Base-by-base conservation (phyloP, 140 eudicot species). In the Oenanthe javanica region DNA sequence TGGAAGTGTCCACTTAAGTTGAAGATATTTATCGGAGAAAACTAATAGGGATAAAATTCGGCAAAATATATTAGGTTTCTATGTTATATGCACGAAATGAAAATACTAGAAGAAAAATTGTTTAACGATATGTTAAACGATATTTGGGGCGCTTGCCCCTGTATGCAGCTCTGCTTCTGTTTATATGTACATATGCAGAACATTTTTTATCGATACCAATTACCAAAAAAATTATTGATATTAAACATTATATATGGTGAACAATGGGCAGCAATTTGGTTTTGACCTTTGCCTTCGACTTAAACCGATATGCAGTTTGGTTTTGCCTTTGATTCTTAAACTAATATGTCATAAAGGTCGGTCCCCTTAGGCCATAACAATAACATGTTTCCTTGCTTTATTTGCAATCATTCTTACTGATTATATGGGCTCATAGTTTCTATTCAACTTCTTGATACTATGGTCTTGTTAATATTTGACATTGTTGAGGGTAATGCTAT, bases 401-500 rank as follows among this genome's bases (percentile, higher is more conserved):
- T 54, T 31, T 31, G 31, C 31, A 54, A 5, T 13, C n/a, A 54
- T 54, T 54, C 6, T 54, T 54, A 54, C 61, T 16, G 1, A 4
- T 54, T 19, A 54, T 54, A 15, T 55, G 10, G 25, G 64, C 19
- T 21, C 25, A 31, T 55, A 25, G 18, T 55, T 23, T 55, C 25
- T 18, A 55, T 55, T 19, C 6, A 4, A 55, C 64, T 55, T 5
- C 6, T 55, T 0, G 25, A 18, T 31, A 55, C 23, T 3, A 18
- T 46, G 52, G 83, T 54, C 61, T 11, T 49, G 0, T 13, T 14
- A 49, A 51, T 51, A 12, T 51, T 9, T 79, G 96, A 93, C 64
- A 87, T 82, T 64, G 79, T 86, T 82, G 86, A 86, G 46, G 90
- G 98, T 94, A 94, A 94, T 92, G 90, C 74, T 94, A 90, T 82